Conservation (phyloP, 1,139 yeast genomes). For the Diutina sp. region DNA sequence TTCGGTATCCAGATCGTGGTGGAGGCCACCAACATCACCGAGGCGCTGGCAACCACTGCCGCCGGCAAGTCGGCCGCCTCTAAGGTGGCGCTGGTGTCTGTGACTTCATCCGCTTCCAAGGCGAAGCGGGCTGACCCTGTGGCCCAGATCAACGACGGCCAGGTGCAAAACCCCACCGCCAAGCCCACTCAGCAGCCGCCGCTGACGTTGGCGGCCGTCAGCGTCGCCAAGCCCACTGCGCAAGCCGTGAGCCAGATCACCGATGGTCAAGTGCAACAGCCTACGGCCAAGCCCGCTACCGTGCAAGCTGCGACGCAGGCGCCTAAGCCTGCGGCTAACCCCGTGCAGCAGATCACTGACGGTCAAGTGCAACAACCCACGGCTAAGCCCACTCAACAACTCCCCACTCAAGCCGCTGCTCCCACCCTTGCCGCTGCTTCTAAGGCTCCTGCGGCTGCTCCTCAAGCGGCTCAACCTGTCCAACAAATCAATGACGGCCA, state of each 20-base stretch:
- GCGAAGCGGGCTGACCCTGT: not conserved
- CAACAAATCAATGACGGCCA: not conserved
- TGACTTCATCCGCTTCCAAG: not conserved
- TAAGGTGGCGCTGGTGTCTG: not conserved
- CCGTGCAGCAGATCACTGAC: not conserved
- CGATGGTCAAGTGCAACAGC: conserved; percentile 2
- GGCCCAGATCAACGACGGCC: conserved; percentile 1
- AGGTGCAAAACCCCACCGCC: not conserved
- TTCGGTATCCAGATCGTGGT: not conserved
- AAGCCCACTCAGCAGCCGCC: not conserved
- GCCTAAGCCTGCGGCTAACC: not conserved
- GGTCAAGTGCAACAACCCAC: not conserved
- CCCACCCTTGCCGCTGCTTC: too few species aligned
- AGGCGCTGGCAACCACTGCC: not conserved
- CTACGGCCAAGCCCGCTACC: not conserved
- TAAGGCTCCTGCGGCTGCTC: not conserved
- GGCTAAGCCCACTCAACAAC: not conserved
- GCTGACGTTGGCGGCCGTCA: not conserved
- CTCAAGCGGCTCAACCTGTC: not conserved
- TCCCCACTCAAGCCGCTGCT: not conserved
- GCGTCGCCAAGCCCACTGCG: not conserved
- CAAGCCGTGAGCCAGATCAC: not conserved
- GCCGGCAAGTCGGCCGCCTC: not conserved
- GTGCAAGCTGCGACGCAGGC: not conserved
- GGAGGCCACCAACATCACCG: not conserved